Evolutionary conservation across 768 basidiomycete genomes (phyloP), one percentile per base, ranked within the genome.

Genomic region (Collybia sordida): DNA sequence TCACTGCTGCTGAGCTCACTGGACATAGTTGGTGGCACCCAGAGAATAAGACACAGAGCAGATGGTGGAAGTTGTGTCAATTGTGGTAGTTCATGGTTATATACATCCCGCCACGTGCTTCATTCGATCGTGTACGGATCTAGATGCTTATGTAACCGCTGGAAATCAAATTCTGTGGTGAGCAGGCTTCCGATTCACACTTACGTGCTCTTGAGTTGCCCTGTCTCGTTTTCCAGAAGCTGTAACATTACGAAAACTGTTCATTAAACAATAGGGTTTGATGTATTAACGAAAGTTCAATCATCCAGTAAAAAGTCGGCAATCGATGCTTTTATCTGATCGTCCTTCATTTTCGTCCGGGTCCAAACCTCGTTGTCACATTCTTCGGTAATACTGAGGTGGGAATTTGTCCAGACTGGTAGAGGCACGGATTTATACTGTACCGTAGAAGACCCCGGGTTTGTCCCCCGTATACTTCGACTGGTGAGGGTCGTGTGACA

Each of bases 401-500:
- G 31, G 11, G 67, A 57, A 12, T 55, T 52, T 12, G 62, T 66
- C 75, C 75, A 77, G 23, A 65, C 21, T 1, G 75, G 75, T 28
- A 77, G 51, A 11, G 64, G 59, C 22, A 63, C 54, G 34, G 52
- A 50, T 34, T 52, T 27, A 31, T 56, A 44, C 6, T 43, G 24
- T 17, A 38, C 6, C 21, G 15, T 41, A 14, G 45, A 36, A 40
- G 39, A 41, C 18, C 37, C 27, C 22, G 38, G 47, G 21, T 61
- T 66, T 6, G 64, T 59, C 0, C 69, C 65, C 9, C 79, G 73
- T 49, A 70, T 75, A 51, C 78, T 76, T 55, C 71, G 71, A 60
- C 84, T 82, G 0, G 79, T 83, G 5, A 84, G 61, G 6, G 72
- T 80, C 3, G 81, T 80, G 51, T 77, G 75, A 58, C 83, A 85